phyloP scores from a whole-genome alignment of 768 basidiomycete genomes.

The Tulasnella sp. region DNA sequence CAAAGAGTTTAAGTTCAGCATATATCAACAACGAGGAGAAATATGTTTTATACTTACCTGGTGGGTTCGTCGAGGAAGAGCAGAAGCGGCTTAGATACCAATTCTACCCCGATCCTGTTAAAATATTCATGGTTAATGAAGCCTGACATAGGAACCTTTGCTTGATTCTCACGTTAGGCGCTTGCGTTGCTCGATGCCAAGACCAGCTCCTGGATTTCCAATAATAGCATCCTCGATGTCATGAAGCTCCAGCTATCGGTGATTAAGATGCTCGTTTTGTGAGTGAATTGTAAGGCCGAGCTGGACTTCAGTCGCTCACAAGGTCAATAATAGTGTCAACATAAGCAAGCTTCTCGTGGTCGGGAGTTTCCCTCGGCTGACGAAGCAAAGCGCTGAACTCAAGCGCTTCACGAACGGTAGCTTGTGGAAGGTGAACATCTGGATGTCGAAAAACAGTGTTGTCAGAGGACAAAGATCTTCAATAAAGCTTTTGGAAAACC shows the following conservation, averaged over 20 bases:
- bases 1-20: too few relatives aligned
- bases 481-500: background rate
- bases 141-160: too few relatives aligned
- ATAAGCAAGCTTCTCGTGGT: constrained; percentile 31
- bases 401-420: constrained; percentile 35
- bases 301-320: background rate
- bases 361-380: constrained; percentile 29
- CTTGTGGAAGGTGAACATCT: background rate
- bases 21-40: too few relatives aligned
- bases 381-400: constrained; percentile 32
- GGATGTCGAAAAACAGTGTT: background rate
- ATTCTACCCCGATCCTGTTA: constrained; percentile 28
- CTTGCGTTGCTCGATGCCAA: constrained; percentile 33
- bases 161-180: constrained; percentile 26
- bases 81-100: constrained; percentile 43
- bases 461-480: too few relatives aligned
- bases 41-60: background rate
- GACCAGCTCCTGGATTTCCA: constrained; percentile 34
- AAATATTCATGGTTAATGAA: too few relatives aligned
- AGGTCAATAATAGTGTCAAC: constrained; percentile 33
- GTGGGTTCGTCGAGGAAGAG: constrained; percentile 87
- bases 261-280: too few relatives aligned
- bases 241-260: constrained; percentile 31
- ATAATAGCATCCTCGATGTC: constrained; percentile 36
- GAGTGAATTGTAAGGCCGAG: background rate